phyloP scores from a whole-genome alignment of 441 rosid species.

The Mallotus repandus region DNA sequence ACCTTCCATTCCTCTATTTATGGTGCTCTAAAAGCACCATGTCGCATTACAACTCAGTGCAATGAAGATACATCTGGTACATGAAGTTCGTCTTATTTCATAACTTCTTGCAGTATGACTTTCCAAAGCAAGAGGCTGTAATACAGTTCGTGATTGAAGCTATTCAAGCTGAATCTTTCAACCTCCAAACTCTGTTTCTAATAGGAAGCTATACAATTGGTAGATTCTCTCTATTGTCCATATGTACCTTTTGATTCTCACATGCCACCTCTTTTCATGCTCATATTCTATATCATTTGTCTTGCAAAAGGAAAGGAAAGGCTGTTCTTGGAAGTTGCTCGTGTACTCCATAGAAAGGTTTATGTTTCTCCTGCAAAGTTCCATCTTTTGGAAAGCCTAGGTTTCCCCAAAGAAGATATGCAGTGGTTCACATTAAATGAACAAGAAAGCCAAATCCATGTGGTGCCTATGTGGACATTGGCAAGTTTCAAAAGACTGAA shows the following conservation, averaged over 20 bases:
- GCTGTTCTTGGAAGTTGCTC: conserved; percentile 89
- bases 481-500: conserved; percentile 96
- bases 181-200: conserved; percentile 82
- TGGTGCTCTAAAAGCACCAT: not conserved
- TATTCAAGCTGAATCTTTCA: conserved; percentile 93
- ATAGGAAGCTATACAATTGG: conserved; percentile 97
- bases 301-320: conserved; percentile 75
- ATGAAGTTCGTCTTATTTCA: conserved; percentile 12
- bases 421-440: conserved; percentile 82
- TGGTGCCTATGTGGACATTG: conserved; percentile 95
- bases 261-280: conserved; percentile 2
- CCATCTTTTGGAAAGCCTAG: conserved; percentile 70
- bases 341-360: conserved; percentile 64
- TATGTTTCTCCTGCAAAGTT: conserved; percentile 67
- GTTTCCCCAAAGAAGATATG: conserved; percentile 78
- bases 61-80: not conserved
- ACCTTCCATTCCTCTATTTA: not conserved
- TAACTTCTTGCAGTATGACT: conserved; percentile 69
- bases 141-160: conserved; percentile 92
- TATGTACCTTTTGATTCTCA: not conserved
- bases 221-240: conserved; percentile 25
- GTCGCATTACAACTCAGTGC: not conserved
- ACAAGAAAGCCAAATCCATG: conserved; percentile 87
- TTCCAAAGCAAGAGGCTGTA: conserved; percentile 91
- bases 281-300: conserved; percentile 7